phyloP scores from a whole-genome alignment of 768 basidiomycete species.

The Lactarius psammicola region DNA sequence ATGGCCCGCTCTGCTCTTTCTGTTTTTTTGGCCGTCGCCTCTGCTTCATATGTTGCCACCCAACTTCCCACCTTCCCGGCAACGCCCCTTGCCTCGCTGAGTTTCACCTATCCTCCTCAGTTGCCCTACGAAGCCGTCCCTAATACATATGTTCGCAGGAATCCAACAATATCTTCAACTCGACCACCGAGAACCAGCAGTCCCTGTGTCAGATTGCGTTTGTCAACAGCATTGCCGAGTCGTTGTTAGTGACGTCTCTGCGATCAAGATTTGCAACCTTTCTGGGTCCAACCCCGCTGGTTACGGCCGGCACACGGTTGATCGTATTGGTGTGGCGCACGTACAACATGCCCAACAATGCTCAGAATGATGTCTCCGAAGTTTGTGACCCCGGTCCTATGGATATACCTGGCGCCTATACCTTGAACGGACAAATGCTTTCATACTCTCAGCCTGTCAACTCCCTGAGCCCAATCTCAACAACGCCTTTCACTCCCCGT shows the following conservation, averaged over 20 bases:
- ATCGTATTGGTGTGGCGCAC: slow-evolving; percentile 72
- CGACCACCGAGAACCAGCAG: slow-evolving; percentile 65
- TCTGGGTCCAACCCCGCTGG: slow-evolving; percentile 45
- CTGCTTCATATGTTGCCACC: slow-evolving; percentile 31
- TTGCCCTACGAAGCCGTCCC: slow-evolving; percentile 53
- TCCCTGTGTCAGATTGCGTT: slow-evolving; percentile 69
- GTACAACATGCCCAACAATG: slow-evolving; percentile 72
- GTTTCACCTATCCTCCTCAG: too few relatives aligned
- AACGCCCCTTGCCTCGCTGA: too few relatives aligned
- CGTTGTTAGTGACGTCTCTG: slow-evolving; percentile 64
- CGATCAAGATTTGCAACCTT: slow-evolving; percentile 72
- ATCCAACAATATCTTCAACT: slow-evolving; percentile 67
- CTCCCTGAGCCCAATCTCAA: slow-evolving; percentile 43
- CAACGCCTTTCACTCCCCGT: slow-evolving; percentile 43
- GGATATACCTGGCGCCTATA: slow-evolving; percentile 55
- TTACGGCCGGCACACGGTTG: slow-evolving; percentile 71
- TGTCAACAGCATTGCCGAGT: slow-evolving; percentile 62
- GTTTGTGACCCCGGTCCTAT: slow-evolving; percentile 64
- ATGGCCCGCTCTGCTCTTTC: too few relatives aligned
- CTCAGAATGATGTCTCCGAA: slow-evolving; percentile 58
- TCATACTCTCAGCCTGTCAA: slow-evolving; percentile 51
- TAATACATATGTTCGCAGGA: slow-evolving; percentile 46
- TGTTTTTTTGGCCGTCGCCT: too few relatives aligned
- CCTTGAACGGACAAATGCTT: too few relatives aligned
- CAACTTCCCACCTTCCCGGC: too few relatives aligned